Conservation (phyloP, 495 filamentous ascomycete genomes). For the Pyrenula massariospora region DNA sequence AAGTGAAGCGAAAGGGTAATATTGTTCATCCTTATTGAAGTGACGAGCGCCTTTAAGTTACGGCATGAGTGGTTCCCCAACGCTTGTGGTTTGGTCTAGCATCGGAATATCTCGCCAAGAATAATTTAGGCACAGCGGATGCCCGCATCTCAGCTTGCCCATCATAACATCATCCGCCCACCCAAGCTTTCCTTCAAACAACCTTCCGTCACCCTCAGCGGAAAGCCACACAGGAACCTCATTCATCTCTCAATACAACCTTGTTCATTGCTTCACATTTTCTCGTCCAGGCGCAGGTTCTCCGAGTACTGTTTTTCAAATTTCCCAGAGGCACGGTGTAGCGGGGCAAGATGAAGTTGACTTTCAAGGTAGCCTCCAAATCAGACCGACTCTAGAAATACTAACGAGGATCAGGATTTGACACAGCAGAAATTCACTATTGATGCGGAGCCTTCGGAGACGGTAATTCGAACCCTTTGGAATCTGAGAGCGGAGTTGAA, state of each 20-base stretch:
- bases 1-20: too few species aligned
- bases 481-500: not conserved
- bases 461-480: constrained; percentile 37
- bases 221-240: not conserved
- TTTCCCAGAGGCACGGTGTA: not conserved
- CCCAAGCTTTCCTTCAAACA: not conserved
- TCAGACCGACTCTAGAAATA: not conserved
- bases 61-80: too few species aligned
- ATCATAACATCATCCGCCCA: not conserved
- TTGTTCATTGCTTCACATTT: too few species aligned
- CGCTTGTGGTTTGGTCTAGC: too few species aligned
- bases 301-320: not conserved
- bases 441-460: constrained; percentile 85
- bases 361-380: constrained; percentile 54
- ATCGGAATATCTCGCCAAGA: too few species aligned
- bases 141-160: not conserved
- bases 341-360: constrained; percentile 61
- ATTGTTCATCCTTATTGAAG: too few species aligned
- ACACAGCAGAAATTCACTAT: constrained; percentile 97
- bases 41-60: too few species aligned
- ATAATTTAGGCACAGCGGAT: not conserved
- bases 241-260: not conserved
- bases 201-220: not conserved
- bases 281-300: not conserved
- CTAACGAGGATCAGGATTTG: constrained; percentile 54